Base-by-base conservation (phyloP, 176 grass and related monocot species). In the Otatea glauca region DNA sequence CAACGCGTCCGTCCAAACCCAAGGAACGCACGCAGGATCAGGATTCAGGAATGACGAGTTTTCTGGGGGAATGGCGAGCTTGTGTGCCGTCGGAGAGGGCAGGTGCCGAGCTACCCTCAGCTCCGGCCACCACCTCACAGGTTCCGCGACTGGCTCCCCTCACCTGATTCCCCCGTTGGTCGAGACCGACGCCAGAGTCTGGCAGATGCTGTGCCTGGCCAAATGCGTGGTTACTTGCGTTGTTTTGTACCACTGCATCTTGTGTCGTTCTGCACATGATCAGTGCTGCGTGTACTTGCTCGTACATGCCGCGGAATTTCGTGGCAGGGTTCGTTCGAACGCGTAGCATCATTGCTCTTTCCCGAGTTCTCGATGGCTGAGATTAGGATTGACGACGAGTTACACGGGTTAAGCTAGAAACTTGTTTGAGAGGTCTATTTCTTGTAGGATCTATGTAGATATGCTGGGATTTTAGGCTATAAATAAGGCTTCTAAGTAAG, bases 41-140 rank as follows among this genome's bases (percentile, higher is more conserved):
- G n/a, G n/a, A n/a, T n/a, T n/a, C n/a, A n/a, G n/a, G 39, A 20
- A 78, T 16, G 24, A 15, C 61, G 27, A 24, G 56, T 24, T 42
- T 68, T 15, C 61, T 9, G 17, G 7, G 41, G 9, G 3, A 15
- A 45, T 41, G 48, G 15, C 4, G 15, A 66, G 24, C 61, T 53
- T 7, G 21, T 0, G 34, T 56, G 35, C 37, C 37, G 75, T 41
- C 75, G 38, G 23, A 60, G 53, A 49, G 47, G 65, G 65, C 17
- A 49, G 84, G 43, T 65, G 76, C 56, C 58, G 59, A n/a, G 85
- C 66, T 74, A 15, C 59, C 69, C n/a, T 81, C 84, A 55, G 44
- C 68, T 29, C 21, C 54, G 75, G 75, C 55, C 74, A 13, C 59
- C 23, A 24, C 23, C 7, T 1, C 29, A 74, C 77, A 44, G 68